Conservation (phyloP, 1,284 basidiomycete genomes). For the Puccinia horiana region DNA sequence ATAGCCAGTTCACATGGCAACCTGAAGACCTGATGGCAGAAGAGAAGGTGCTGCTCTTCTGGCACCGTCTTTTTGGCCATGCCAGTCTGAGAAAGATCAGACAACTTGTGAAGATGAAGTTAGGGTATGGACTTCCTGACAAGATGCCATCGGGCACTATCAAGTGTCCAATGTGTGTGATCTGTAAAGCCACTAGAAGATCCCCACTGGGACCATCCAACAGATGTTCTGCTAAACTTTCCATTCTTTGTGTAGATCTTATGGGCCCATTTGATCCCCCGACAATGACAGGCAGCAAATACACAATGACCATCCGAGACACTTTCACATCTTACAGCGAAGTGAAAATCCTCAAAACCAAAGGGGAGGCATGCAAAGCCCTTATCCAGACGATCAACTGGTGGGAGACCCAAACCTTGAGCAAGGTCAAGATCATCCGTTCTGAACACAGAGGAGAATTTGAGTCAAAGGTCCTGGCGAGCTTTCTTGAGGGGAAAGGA, state of each 20-base stretch:
- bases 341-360: background rate
- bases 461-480: background rate
- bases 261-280: background rate
- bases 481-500: background rate
- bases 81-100: slow-evolving; percentile 1
- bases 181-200: background rate
- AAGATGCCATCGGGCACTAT: background rate
- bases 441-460: slow-evolving; percentile 24
- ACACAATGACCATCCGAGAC: background rate
- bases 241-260: background rate
- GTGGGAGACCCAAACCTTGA: background rate
- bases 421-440: background rate
- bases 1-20: background rate
- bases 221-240: background rate
- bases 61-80: slow-evolving; percentile 15
- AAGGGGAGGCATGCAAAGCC: background rate
- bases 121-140: background rate
- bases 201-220: background rate
- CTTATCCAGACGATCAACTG: background rate
- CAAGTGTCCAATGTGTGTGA: background rate
- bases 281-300: background rate
- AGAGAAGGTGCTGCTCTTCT: background rate
- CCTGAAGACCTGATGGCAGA: background rate
- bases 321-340: background rate
- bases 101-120: background rate